Evolutionary conservation across 148 eudicot genomes (phyloP).

Genomic region (Simmondsia chinensis): DNA sequence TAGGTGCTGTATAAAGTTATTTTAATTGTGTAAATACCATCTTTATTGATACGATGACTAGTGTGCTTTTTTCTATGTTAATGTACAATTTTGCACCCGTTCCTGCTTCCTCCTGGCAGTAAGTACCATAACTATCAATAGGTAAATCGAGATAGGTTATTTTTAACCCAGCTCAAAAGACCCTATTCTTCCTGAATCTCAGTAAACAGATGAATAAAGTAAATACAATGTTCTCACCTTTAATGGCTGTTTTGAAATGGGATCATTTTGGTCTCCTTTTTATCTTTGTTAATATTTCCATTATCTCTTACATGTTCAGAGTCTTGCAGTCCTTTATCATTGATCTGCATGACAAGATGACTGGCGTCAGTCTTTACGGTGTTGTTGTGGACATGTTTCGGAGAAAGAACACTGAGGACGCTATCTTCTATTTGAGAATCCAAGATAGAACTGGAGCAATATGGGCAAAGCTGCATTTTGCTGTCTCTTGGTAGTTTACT

Average conservation of each 20-base stretch:
- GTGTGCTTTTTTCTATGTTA: too few species aligned
- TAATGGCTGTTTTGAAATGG: too few species aligned
- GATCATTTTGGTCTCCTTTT: background rate
- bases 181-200: too few species aligned
- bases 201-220: too few species aligned
- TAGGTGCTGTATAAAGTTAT: background rate
- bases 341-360: constrained; percentile 92
- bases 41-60: too few species aligned
- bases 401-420: constrained; percentile 24
- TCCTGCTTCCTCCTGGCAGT: too few species aligned
- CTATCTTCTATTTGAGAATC: constrained; percentile 43
- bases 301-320: constrained; percentile 41
- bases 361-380: constrained; percentile 79
- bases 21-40: too few species aligned
- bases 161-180: too few species aligned
- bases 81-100: too few species aligned
- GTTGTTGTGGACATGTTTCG: constrained; percentile 45
- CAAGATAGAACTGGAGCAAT: constrained; percentile 74
- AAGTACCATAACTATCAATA: too few species aligned
- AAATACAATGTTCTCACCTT: too few species aligned
- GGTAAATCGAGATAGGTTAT: too few species aligned
- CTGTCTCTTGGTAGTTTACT: constrained; percentile 62
- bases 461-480: constrained; percentile 65
- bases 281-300: constrained; percentile 7
- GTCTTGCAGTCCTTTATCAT: constrained; percentile 67